Conservation (phyloP, 2,329 filamentous ascomycete genomes). For the Stemphylium vesicarium region DNA sequence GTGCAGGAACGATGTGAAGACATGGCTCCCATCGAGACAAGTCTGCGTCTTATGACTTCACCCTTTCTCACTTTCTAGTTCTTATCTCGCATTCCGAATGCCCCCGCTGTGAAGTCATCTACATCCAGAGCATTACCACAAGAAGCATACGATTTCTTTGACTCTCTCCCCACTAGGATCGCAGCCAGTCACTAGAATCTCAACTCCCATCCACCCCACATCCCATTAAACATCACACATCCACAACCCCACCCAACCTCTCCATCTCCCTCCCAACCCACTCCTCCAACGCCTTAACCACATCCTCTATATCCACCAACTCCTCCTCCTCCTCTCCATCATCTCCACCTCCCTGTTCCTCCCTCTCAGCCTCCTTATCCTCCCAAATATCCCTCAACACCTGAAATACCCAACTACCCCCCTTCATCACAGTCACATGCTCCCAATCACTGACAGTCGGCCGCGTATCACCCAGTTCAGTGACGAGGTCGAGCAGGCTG, state of each 20-base stretch:
- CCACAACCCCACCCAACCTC: neutral
- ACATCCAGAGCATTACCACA: too few species aligned
- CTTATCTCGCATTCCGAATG: too few species aligned
- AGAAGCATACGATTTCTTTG: too few species aligned
- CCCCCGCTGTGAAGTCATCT: too few species aligned
- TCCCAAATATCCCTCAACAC: conserved; percentile 3
- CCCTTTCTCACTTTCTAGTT: too few species aligned
- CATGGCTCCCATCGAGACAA: neutral
- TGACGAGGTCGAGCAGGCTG: neutral
- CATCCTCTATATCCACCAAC: neutral
- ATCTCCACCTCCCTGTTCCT: neutral
- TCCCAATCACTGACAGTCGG: conserved; percentile 10
- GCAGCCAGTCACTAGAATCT: too few species aligned
- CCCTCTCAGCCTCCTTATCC: neutral
- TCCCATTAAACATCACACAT: neutral
- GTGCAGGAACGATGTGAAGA: too few species aligned
- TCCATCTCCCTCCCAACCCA: conserved; percentile 8
- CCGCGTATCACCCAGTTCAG: conserved; percentile 3
- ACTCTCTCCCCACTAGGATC: too few species aligned
- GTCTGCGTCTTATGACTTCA: too few species aligned
- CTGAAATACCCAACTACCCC: conserved; percentile 9
- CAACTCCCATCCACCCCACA: neutral
- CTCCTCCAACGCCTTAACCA: neutral
- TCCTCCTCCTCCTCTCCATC: neutral
- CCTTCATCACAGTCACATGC: conserved; percentile 5